Evolutionary conservation across 495 filamentous ascomycete genomes (phyloP), one percentile per base, ranked within the genome.

Genomic region (Penicillium parvum): DNA sequence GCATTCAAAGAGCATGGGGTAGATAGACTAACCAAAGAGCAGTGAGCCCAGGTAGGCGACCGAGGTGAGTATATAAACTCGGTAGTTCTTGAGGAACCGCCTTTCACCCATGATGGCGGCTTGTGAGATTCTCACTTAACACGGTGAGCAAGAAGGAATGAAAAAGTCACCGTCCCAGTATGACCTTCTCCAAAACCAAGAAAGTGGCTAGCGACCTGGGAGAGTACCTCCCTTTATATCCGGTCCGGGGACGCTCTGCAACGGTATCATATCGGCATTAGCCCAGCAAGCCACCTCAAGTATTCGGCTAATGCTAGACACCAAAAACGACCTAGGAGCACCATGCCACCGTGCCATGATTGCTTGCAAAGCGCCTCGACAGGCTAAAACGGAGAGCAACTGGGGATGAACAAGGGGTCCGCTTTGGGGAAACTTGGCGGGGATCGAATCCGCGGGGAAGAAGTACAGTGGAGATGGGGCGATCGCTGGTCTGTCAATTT

Each of bases 21-120:
- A 2, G 3, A 15, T 18, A 8, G 1, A 53, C 50, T 16, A 9
- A 77, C 74, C 75, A 29, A 78, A 77, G 12, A 76, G 72, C 44
- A 77, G 52, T 16, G 72, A 74, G 40, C 74, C 74, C 53, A 74
- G 53, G 46, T 77, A 77, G 55, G 74, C 74, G 43, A 75, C 73
- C 35, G 62, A 54, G 5, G 75, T 76, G 43, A 78, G 69, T 37
- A 78, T 52, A 51, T 78, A 78, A 19, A 77, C 72, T 20, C 73
- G 60, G 36, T 74, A 71, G 49, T 78, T 75, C 58, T 75, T 71
- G 50, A 76, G 68, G 53, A 71, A 53, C 22, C 51, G 32, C 32
- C 19, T 17, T 37, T 49, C 35, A 8, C 27, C 49, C 53, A 60
- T 60, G 17, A 37, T 49, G 51, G 29, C 37, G 32, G 14, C 22